phyloP scores from a whole-genome alignment of 208 protist species.

The Phytomonas sp. region DNA sequence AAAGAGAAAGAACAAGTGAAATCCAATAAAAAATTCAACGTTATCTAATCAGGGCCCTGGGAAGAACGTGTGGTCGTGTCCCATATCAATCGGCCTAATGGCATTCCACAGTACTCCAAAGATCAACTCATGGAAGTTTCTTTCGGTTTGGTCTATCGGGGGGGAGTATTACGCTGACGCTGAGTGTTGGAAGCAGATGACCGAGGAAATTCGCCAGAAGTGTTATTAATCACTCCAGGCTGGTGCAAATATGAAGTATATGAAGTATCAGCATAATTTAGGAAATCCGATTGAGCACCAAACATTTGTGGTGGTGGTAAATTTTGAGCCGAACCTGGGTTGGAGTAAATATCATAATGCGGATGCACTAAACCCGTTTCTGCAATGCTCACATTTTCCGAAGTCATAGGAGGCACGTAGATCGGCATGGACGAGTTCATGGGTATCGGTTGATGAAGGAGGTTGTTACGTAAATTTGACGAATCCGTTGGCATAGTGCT shows the following conservation, averaged over 20 bases:
- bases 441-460: neutral
- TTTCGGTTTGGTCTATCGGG: neutral
- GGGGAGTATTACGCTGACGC: neutral
- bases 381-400: neutral
- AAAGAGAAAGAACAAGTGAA: neutral
- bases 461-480: constrained; percentile 9
- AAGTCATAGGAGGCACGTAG: neutral
- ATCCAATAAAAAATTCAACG: neutral
- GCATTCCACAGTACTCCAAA: neutral
- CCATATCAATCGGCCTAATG: neutral
- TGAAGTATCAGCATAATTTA: neutral
- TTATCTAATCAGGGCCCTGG: neutral
- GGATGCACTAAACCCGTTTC: neutral
- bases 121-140: neutral
- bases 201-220: neutral
- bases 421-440: neutral
- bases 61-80: neutral
- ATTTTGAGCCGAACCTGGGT: neutral
- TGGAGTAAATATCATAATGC: neutral
- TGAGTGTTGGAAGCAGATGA: neutral
- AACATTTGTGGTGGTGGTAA: constrained; percentile 6
- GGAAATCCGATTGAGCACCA: neutral
- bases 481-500: neutral
- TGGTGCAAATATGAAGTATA: neutral
- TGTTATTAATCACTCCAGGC: neutral